These are phyloP conservation scores for Yamadazyma kitorensis DNA, from an alignment of 805 yeast genomes.

Conservation along the genomic window DNA sequence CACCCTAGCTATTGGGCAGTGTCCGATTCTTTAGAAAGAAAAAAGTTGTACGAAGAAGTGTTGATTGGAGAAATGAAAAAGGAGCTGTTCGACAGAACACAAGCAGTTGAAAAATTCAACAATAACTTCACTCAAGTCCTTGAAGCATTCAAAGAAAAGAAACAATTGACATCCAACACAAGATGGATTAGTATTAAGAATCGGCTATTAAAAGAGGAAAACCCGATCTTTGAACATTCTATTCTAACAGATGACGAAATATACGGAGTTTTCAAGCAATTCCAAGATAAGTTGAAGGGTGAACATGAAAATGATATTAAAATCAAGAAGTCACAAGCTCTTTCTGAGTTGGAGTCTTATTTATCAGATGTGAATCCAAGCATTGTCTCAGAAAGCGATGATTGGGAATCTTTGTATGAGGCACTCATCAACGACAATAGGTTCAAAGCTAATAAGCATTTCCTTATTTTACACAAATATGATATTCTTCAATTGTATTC, in stretches of 20 bases:
- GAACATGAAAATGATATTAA: constrained; percentile 22
- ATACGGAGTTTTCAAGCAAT: constrained; percentile 51
- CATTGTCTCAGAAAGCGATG: constrained; percentile 20
- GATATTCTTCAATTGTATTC: constrained; percentile 61
- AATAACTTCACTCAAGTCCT: constrained; percentile 51
- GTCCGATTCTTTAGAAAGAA: constrained; percentile 57
- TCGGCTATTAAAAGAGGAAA: constrained; percentile 51
- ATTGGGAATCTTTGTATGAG: constrained; percentile 39
- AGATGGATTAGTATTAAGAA: constrained; percentile 61
- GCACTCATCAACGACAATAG: constrained; percentile 44
- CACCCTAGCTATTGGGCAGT: constrained; percentile 70
- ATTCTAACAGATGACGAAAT: constrained; percentile 58
- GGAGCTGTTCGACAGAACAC: constrained; percentile 52
- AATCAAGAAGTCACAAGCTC: constrained; percentile 44
- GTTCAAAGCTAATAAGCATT: constrained; percentile 58
- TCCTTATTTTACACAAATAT: constrained; percentile 46
- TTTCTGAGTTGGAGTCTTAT: constrained; percentile 51
- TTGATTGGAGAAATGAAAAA: constrained; percentile 39
- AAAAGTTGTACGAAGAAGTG: constrained; percentile 62
- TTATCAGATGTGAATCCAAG: constrained; percentile 36
- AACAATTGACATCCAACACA: constrained; percentile 51
- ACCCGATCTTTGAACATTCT: constrained; percentile 63
- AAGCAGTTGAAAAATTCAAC: constrained; percentile 54
- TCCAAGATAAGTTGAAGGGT: constrained; percentile 37
- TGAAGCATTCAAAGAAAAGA: constrained; percentile 24